Percentiles rank a stretch among this genome's conserved stretches.
Conservation (phyloP, 2,329 filamentous ascomycete species). For the Colletotrichum lini region DNA sequence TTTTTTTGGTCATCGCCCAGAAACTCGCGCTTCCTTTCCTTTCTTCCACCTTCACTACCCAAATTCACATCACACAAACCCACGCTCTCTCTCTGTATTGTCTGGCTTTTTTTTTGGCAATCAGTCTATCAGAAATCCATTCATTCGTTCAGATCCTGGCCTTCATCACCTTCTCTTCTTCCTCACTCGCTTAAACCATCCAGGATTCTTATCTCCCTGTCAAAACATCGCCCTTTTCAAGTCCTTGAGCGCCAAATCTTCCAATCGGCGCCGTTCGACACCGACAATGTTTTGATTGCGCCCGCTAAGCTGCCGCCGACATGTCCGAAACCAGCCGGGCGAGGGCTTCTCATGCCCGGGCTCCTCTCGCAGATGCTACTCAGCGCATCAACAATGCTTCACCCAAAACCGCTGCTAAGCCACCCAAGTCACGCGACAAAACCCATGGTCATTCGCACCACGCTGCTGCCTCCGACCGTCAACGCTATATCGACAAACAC, state of each 20-base stretch:
- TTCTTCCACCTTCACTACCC: conserved; percentile 29
- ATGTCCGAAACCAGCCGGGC: conserved; percentile 41
- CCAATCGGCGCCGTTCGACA: neutral
- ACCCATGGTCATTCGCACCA: conserved; percentile 23
- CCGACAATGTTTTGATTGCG: conserved; percentile 37
- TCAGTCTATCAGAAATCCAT: conserved; percentile 37
- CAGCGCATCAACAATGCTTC: conserved; percentile 60
- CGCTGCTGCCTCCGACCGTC: conserved; percentile 22
- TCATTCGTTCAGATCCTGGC: conserved; percentile 38
- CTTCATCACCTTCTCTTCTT: conserved; percentile 25
- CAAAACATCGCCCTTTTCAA: conserved; percentile 30
- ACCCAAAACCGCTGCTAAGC: conserved; percentile 48
- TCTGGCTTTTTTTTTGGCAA: conserved; percentile 42
- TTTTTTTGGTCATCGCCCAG: conserved; percentile 20
- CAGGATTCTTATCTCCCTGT: conserved; percentile 30
- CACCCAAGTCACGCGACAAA: conserved; percentile 50
- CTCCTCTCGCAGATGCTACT: conserved; percentile 63
- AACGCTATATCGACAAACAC: conserved; percentile 42
- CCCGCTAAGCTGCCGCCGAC: conserved; percentile 2
- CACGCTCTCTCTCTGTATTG: conserved; percentile 30
- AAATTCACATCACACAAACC: conserved; percentile 1
- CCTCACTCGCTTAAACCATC: conserved; percentile 31
- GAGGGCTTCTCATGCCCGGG: conserved; percentile 46
- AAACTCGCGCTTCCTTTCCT: conserved; percentile 34
- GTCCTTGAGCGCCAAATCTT: conserved; percentile 1